phyloP scores from a whole-genome alignment of 1,284 basidiomycete species.

The Papiliotrema laurentii region DNA sequence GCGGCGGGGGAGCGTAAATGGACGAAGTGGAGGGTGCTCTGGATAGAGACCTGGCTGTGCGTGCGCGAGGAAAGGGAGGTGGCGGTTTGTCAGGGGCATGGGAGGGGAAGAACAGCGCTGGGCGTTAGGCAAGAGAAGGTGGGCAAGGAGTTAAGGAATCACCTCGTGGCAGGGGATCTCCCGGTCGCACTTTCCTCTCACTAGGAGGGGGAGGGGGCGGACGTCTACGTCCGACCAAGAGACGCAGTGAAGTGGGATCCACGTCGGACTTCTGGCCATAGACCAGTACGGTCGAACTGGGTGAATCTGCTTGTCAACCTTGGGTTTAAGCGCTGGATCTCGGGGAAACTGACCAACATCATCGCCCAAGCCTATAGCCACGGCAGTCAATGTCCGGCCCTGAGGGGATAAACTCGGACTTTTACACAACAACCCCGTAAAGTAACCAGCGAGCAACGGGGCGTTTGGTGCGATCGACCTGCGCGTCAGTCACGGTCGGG shows the following conservation, averaged over 20 bases:
- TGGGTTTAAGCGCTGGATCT: background rate
- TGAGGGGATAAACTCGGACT: conserved; percentile 17
- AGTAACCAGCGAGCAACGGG: conserved; percentile 36
- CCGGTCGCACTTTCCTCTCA: conserved; percentile 39
- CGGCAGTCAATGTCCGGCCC: conserved; percentile 33
- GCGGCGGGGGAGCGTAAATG: conserved; percentile 47
- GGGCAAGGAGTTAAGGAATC: background rate
- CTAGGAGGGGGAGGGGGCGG: conserved; percentile 19
- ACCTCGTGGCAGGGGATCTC: conserved; percentile 47
- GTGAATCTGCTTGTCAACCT: conserved; percentile 14
- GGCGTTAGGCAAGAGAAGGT: conserved; percentile 7
- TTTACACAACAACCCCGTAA: conserved; percentile 35
- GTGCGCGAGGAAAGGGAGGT: conserved; percentile 21
- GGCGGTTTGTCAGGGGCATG: conserved; percentile 25
- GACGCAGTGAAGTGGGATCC: conserved; percentile 13
- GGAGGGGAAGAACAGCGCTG: conserved; percentile 33
- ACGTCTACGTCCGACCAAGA: conserved; percentile 33
- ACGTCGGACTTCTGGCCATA: conserved; percentile 22
- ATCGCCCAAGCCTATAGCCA: conserved; percentile 44
- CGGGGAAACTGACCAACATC: conserved; percentile 19
- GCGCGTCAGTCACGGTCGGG: background rate
- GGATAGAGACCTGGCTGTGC: conserved; percentile 24
- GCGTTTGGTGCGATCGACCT: conserved; percentile 30
- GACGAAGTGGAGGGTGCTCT: conserved; percentile 27
- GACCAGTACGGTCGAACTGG: conserved; percentile 29